Conservation (phyloP, 257 asterid genomes). For the Capsicum rhomboideum region DNA sequence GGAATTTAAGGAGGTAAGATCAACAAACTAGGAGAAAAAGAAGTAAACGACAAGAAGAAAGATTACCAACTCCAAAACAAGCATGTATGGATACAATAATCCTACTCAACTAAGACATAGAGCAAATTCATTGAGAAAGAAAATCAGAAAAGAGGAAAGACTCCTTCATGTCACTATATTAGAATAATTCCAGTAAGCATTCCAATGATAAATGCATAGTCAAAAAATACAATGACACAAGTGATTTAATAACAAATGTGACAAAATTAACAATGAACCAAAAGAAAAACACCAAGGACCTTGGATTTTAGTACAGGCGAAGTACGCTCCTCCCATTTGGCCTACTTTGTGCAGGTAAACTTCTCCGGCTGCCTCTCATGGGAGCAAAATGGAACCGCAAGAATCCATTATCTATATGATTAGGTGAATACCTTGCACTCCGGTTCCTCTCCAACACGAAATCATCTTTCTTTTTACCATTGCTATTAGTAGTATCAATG, state of each 20-base stretch:
- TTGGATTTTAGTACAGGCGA: constrained; percentile 42
- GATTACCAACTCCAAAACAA: background rate
- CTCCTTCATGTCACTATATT: constrained; percentile 24
- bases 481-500: constrained; percentile 27
- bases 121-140: background rate
- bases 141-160: background rate
- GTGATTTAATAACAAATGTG: constrained; percentile 31
- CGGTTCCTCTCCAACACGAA: constrained; percentile 52
- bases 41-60: background rate
- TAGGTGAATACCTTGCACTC: constrained; percentile 57
- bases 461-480: constrained; percentile 27
- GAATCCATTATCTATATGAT: constrained; percentile 46
- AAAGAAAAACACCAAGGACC: constrained; percentile 30
- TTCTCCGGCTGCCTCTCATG: constrained; percentile 53
- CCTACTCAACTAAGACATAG: background rate
- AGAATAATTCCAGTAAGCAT: constrained; percentile 19
- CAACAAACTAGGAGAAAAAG: background rate
- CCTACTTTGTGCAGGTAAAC: constrained; percentile 43
- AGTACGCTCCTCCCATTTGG: constrained; percentile 53
- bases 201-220: constrained; percentile 17
- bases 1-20: background rate
- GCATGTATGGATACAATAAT: background rate
- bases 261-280: constrained; percentile 9
- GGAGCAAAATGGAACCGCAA: constrained; percentile 59
- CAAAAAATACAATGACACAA: constrained; percentile 19